Percentiles rank a stretch among this genome's conserved stretches.
Evolutionary conservation across 2,329 filamentous ascomycete species (phyloP).

Genomic region (Spiromastix sp.): DNA sequence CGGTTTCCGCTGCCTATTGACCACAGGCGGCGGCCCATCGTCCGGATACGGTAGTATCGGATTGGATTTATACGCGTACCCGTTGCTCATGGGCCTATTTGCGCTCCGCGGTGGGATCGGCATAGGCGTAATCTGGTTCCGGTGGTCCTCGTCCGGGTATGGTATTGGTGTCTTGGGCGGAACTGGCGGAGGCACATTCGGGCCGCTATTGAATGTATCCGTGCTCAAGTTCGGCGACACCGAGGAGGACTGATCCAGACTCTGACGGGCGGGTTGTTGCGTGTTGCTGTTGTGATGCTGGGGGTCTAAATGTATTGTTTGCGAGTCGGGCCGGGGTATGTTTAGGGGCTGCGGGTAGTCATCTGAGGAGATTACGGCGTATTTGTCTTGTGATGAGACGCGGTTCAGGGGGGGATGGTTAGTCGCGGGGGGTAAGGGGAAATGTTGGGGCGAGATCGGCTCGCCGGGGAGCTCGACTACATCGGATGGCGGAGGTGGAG

Average conservation of each 20-base stretch:
- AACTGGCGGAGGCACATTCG: slow-evolving; percentile 52
- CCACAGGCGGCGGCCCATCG: slow-evolving; percentile 69
- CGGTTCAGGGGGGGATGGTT: slow-evolving; percentile 25
- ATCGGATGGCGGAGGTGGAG: background rate
- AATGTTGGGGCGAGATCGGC: slow-evolving; percentile 46
- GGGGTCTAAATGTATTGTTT: slow-evolving; percentile 8
- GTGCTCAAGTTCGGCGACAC: too few species aligned
- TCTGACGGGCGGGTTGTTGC: slow-evolving; percentile 15
- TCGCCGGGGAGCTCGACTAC: slow-evolving; percentile 32
- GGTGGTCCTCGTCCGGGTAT: slow-evolving; percentile 30
- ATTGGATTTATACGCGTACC: slow-evolving; percentile 8
- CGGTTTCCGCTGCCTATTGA: slow-evolving; percentile 81
- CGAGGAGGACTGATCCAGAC: too few species aligned
- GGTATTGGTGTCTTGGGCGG: slow-evolving; percentile 69
- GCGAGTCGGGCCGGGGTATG: slow-evolving; percentile 19
- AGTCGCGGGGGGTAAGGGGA: slow-evolving; percentile 15
- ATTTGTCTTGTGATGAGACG: slow-evolving; percentile 57
- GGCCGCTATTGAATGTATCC: background rate
- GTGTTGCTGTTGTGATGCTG: slow-evolving; percentile 17
- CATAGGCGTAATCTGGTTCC: slow-evolving; percentile 19
- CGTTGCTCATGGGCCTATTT: slow-evolving; percentile 10
- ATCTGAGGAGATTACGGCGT: slow-evolving; percentile 51
- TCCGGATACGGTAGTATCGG: slow-evolving; percentile 62
- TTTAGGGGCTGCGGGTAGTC: slow-evolving; percentile 42
- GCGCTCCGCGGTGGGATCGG: slow-evolving; percentile 28